phyloP scores from a whole-genome alignment of 1,284 basidiomycete genomes.

The Serendipita sp. region DNA sequence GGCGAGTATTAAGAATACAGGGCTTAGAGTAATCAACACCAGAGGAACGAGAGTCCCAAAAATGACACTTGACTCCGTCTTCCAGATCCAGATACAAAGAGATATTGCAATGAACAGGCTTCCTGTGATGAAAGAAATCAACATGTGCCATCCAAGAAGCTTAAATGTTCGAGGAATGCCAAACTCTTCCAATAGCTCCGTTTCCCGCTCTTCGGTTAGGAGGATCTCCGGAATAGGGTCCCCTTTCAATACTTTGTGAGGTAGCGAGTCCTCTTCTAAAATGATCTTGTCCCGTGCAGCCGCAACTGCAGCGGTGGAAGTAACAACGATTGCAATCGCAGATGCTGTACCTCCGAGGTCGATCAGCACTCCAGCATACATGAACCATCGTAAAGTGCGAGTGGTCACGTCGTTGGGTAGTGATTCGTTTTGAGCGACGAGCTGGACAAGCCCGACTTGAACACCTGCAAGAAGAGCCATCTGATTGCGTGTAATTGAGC shows the following conservation, averaged over 20 bases:
- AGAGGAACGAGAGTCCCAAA: background rate
- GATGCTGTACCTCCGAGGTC: background rate
- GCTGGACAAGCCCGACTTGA: background rate
- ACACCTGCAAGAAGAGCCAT: slow-evolving; percentile 1
- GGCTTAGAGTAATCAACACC: background rate
- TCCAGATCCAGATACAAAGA: slow-evolving; percentile 1
- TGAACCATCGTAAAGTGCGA: background rate
- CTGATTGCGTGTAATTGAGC: background rate
- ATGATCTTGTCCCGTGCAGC: background rate
- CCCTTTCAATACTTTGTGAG: background rate
- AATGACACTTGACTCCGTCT: background rate
- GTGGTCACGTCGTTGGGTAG: background rate
- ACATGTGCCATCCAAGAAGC: background rate
- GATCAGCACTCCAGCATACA: background rate
- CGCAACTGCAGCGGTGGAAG: background rate
- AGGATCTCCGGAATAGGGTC: background rate
- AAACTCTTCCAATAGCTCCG: background rate
- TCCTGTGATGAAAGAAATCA: background rate
- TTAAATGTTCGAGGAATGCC: background rate
- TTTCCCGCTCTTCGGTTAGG: background rate
- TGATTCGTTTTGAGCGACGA: background rate
- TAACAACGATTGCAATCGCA: background rate
- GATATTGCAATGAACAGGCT: background rate
- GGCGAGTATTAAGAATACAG: too few species aligned
- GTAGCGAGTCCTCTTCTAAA: background rate